Conservation (phyloP, 176 grass and related monocot genomes). For the Rhynchospora breviuscula region DNA sequence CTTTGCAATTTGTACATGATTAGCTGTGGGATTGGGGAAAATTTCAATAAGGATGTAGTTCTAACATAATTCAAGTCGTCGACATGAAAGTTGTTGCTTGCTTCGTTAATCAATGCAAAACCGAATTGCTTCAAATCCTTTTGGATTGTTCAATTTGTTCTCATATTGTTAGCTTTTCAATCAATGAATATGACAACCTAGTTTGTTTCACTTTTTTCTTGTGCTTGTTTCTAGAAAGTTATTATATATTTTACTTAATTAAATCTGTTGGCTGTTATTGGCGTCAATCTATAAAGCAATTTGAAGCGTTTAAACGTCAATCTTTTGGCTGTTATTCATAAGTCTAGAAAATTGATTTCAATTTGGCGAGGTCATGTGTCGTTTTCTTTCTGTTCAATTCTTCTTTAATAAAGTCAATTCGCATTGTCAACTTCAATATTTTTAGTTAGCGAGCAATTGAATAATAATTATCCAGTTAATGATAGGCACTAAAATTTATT, state of each 20-base stretch:
- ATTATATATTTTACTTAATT: neutral
- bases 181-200: neutral
- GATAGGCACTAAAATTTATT: neutral
- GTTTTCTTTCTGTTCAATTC: neutral
- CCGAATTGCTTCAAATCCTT: slow-evolving; percentile 1
- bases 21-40: neutral
- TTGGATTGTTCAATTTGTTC: slow-evolving; percentile 2
- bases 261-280: neutral
- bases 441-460: neutral
- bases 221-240: neutral
- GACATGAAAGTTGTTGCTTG: slow-evolving; percentile 19
- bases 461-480: neutral
- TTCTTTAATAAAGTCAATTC: neutral
- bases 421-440: neutral
- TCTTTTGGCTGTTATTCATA: neutral
- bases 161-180: neutral
- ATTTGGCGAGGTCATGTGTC: neutral
- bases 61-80: slow-evolving; percentile 18
- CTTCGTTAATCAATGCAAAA: slow-evolving; percentile 22
- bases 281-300: neutral
- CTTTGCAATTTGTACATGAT: slow-evolving; percentile 46
- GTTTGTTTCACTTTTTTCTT: neutral
- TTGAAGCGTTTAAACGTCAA: neutral
- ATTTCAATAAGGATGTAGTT: neutral
- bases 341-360: neutral